Evolutionary conservation across 805 yeast genomes (phyloP).

Genomic region (Lipomyces kockii): DNA sequence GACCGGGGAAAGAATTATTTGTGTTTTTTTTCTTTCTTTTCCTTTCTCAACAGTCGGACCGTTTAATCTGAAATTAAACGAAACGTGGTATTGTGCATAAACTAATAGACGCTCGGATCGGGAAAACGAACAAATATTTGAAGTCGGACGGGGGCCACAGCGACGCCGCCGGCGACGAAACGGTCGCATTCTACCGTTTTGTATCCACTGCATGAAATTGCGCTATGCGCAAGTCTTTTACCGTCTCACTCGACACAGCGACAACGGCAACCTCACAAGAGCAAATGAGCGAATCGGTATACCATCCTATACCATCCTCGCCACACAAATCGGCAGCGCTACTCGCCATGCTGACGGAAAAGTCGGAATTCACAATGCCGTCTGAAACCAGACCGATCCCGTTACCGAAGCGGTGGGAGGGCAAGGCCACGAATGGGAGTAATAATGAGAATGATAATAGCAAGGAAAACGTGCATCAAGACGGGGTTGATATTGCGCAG

Average conservation of each 20-base stretch:
- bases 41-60: neutral
- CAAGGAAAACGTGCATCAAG: neutral
- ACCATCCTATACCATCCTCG: neutral
- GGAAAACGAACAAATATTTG: too few species aligned
- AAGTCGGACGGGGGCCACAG: too few species aligned
- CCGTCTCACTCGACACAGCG: neutral
- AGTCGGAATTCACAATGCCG: neutral
- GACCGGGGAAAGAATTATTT: neutral
- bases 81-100: neutral
- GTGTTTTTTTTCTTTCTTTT: too few species aligned
- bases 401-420: neutral
- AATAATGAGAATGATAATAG: neutral
- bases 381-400: neutral
- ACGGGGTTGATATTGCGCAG: neutral
- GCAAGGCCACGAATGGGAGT: neutral
- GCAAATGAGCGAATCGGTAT: neutral
- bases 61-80: neutral
- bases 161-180: neutral
- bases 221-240: neutral
- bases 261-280: too few species aligned
- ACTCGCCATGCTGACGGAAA: constrained; percentile 4
- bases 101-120: too few species aligned
- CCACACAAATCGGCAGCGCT: constrained; percentile 1
- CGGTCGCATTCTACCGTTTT: too few species aligned
- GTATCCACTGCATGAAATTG: too few species aligned